phyloP scores from a whole-genome alignment of 805 yeast species.

The Kazachstania kunashirensis region DNA sequence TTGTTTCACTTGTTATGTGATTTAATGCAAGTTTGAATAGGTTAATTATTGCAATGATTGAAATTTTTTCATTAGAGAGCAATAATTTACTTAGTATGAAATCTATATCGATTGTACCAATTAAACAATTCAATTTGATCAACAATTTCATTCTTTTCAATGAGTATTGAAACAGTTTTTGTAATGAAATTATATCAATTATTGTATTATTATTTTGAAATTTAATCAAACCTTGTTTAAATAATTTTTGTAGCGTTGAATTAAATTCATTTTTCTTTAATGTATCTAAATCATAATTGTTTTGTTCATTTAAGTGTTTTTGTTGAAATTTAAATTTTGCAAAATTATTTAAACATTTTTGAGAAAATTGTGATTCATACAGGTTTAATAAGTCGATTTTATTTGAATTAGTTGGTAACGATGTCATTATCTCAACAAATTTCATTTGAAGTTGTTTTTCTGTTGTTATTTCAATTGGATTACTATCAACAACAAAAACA shows the following conservation, averaged over 20 bases:
- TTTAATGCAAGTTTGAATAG: slow-evolving; percentile 9
- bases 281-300: no score
- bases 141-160: slow-evolving; percentile 8
- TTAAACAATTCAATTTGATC: slow-evolving; percentile 10
- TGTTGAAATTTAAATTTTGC: no score
- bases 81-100: slow-evolving; percentile 6
- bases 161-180: neutral
- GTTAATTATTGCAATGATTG: slow-evolving; percentile 9
- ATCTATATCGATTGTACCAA: slow-evolving; percentile 9
- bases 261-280: neutral
- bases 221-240: neutral
- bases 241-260: neutral
- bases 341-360: no score
- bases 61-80: slow-evolving; percentile 3
- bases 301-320: no score
- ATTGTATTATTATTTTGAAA: neutral
- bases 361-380: no score
- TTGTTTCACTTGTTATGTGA: neutral
- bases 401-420: no score
- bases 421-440: no score
- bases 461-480: no score
- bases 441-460: no score
- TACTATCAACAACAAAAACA: no score
- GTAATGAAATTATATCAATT: neutral
- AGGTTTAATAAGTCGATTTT: no score